Percentiles rank a stretch among this genome's conserved stretches.
phyloP scores from a whole-genome alignment of 345 rosid genomes.

The Ricinus communis region DNA sequence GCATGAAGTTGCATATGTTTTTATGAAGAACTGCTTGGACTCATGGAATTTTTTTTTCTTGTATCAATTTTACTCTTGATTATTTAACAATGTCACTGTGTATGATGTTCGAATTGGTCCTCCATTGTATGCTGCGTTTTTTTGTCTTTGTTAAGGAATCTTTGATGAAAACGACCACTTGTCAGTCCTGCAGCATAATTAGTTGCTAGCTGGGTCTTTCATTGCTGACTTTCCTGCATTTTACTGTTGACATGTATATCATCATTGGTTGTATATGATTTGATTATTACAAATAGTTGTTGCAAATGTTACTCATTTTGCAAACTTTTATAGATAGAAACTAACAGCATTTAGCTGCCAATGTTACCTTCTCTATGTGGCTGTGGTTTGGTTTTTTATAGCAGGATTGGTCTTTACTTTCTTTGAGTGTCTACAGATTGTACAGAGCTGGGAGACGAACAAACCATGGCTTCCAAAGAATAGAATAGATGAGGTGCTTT shows the following conservation, averaged over 20 bases:
- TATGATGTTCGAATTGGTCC: not conserved
- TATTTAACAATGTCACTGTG: too few species aligned
- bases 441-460: slow-evolving; percentile 62
- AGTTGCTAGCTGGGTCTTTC: not conserved
- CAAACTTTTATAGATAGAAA: not conserved
- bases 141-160: not conserved
- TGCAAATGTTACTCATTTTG: not conserved
- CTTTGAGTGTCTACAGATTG: slow-evolving; percentile 44
- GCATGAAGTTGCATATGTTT: too few species aligned
- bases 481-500: slow-evolving; percentile 65
- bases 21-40: too few species aligned
- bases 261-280: not conserved
- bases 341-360: not conserved
- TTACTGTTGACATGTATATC: not conserved
- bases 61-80: too few species aligned
- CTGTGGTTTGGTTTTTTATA: not conserved
- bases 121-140: not conserved
- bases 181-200: not conserved
- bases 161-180: not conserved
- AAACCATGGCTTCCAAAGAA: slow-evolving; percentile 93
- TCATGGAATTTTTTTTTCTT: too few species aligned
- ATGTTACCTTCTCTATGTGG: not conserved
- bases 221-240: not conserved
- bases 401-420: slow-evolving; percentile 12
- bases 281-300: not conserved